Conservation (phyloP, 495 filamentous ascomycete species). For the Aspergillus heteromorphus region DNA sequence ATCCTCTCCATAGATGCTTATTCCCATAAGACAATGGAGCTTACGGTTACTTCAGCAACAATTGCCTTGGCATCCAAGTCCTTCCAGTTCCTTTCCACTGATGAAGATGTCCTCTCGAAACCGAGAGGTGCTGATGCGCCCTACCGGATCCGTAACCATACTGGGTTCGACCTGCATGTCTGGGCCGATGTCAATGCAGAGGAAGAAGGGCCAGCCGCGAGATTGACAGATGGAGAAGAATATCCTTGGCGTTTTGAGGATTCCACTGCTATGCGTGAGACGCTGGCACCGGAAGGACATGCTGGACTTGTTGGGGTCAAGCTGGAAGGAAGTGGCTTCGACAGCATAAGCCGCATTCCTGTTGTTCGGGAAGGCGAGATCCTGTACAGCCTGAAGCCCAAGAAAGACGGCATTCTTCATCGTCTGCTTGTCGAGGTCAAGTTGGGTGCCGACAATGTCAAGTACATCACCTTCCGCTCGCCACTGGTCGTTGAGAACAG, state of each 20-base stretch:
- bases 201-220: slow-evolving; percentile 63
- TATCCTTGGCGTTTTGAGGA: slow-evolving; percentile 95
- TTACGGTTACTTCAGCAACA: slow-evolving; percentile 88
- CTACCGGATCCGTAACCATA: slow-evolving; percentile 90
- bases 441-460: slow-evolving; percentile 86
- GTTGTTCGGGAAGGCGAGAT: slow-evolving; percentile 92
- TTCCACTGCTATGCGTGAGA: slow-evolving; percentile 89
- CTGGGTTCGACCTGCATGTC: slow-evolving; percentile 81
- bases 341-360: slow-evolving; percentile 78
- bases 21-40: slow-evolving; percentile 82
- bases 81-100: slow-evolving; percentile 78
- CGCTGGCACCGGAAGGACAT: slow-evolving; percentile 73
- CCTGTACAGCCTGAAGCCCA: slow-evolving; percentile 76
- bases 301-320: slow-evolving; percentile 71
- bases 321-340: slow-evolving; percentile 90
- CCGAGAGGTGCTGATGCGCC: slow-evolving; percentile 88
- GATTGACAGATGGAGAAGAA: slow-evolving; percentile 83
- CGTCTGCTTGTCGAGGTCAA: slow-evolving; percentile 88
- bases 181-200: slow-evolving; percentile 67
- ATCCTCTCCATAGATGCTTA: slow-evolving; percentile 76
- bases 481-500: slow-evolving; percentile 96
- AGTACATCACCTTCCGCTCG: slow-evolving; percentile 94
- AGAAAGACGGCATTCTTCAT: slow-evolving; percentile 79
- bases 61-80: slow-evolving; percentile 93
- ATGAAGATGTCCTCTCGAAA: slow-evolving; percentile 91